Evolutionary conservation across 108 stramenopile genomes (phyloP), one percentile per base, ranked within the genome.

Genomic region (Skeletonema potamos): DNA sequence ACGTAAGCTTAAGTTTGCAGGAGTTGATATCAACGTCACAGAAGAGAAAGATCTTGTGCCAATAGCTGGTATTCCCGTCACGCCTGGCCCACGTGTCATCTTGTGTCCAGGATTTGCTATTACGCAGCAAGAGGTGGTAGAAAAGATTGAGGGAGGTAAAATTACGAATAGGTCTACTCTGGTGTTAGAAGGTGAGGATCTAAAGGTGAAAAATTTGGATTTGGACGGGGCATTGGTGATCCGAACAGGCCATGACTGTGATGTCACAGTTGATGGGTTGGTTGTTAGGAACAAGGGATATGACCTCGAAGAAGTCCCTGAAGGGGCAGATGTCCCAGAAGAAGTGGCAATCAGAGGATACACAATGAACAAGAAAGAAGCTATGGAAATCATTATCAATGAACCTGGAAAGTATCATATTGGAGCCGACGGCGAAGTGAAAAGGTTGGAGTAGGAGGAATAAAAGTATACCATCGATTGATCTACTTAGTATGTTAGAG

Each of bases 171-270:
- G 90, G 63, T 92, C 90, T 1, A 79, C 89, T 13, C 26, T 95
- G 33, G 93, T 95, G 0, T 56, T 95, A 58, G 90, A 92, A 55
- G 93, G 91, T 7, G 85, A 88, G 46, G 81, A 81, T 30, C 64
- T 95, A 60, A 86, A 80, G 12, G 84, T 95, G 17, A 88, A 86
- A 62, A 85, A 88, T 76, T 60, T 95, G 33, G 82, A 92, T 15
- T 58, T 95, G 54, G 94, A 95, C 73, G 94, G 94, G 18, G 91
- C 94, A 13, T 79, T 95, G 39, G 85, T 92, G 17, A 86, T 95
- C 62, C 77, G 86, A 54, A 74, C 83, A 8, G 87, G 89, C 6
- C 79, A 85, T 20, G 83, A 86, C 33, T 87, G 79, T 34, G 79
- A 86, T 63, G 86, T 95, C 4, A 84, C 88, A 0, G 84, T 95